These are phyloP conservation scores for Nemania serpens DNA, from an alignment of 2,329 filamentous ascomycete genomes.

Conservation along the genomic window DNA sequence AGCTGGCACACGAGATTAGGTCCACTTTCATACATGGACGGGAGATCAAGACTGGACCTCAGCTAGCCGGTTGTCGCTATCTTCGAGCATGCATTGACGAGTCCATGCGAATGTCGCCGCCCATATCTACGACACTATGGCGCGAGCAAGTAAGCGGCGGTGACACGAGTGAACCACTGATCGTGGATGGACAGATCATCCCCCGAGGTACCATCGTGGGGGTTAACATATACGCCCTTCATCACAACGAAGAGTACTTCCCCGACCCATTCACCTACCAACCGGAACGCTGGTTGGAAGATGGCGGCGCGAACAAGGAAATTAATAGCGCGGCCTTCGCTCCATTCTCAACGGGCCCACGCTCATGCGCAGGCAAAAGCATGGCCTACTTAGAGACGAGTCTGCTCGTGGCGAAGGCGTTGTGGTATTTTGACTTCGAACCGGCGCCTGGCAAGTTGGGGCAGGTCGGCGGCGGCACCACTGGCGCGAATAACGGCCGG, in stretches of 20 bases:
- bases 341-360: background rate
- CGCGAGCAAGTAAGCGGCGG: background rate
- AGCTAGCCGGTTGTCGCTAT: background rate
- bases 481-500: background rate
- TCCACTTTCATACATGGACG: background rate
- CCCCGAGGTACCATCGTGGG: background rate
- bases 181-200: background rate
- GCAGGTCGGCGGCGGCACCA: background rate
- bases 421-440: constrained; percentile 16
- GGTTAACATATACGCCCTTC: background rate
- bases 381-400: constrained; percentile 4
- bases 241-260: background rate
- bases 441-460: background rate
- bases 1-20: background rate
- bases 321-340: background rate
- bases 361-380: constrained; percentile 1
- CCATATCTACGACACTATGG: background rate
- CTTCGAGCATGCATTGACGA: background rate
- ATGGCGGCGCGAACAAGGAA: background rate
- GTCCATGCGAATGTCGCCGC: background rate
- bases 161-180: background rate
- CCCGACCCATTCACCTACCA: background rate
- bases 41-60: background rate
- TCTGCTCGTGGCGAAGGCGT: constrained; percentile 1
- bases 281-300: background rate